Evolutionary conservation across 1,284 basidiomycete species (phyloP).

Genomic region (Rhodotorula sp.): DNA sequence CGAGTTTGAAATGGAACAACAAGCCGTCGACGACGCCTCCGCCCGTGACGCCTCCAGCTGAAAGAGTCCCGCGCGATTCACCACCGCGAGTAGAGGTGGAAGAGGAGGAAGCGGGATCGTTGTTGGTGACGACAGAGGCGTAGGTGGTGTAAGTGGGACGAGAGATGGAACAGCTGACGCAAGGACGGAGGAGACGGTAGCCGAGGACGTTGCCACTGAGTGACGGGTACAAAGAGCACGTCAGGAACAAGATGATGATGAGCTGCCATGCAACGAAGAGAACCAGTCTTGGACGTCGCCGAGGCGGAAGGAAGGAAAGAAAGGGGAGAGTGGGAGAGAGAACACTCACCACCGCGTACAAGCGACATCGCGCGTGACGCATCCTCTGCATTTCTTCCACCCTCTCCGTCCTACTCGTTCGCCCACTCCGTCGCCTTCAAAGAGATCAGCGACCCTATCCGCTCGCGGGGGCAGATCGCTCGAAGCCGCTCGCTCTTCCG

Average conservation of each 20-base stretch:
- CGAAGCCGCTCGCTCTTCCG: not conserved
- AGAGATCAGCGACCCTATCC: slow-evolving; percentile 5
- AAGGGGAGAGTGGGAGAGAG: too few relatives aligned
- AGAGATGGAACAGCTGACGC: slow-evolving; percentile 20
- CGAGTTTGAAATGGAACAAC: slow-evolving; percentile 16
- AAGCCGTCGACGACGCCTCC: slow-evolving; percentile 29
- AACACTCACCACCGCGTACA: slow-evolving; percentile 32
- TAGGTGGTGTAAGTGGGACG: slow-evolving; percentile 13
- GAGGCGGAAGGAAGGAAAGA: not conserved
- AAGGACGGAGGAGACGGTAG: slow-evolving; percentile 30
- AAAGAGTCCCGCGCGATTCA: not conserved
- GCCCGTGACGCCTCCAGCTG: slow-evolving; percentile 25
- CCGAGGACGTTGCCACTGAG: slow-evolving; percentile 34
- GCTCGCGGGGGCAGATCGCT: slow-evolving; percentile 24
- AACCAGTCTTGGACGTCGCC: too few relatives aligned
- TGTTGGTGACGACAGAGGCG: slow-evolving; percentile 7
- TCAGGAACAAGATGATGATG: not conserved
- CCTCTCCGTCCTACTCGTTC: slow-evolving; percentile 17
- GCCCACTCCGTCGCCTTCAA: not conserved
- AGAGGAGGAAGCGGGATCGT: not conserved
- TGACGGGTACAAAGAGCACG: not conserved
- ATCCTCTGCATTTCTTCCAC: slow-evolving; percentile 20
- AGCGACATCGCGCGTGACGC: slow-evolving; percentile 24
- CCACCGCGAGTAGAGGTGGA: not conserved
- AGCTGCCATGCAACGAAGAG: not conserved